These are phyloP conservation scores for Stemphylium lycopersici DNA, from an alignment of 2,329 filamentous ascomycete genomes.

Conservation along the genomic window DNA sequence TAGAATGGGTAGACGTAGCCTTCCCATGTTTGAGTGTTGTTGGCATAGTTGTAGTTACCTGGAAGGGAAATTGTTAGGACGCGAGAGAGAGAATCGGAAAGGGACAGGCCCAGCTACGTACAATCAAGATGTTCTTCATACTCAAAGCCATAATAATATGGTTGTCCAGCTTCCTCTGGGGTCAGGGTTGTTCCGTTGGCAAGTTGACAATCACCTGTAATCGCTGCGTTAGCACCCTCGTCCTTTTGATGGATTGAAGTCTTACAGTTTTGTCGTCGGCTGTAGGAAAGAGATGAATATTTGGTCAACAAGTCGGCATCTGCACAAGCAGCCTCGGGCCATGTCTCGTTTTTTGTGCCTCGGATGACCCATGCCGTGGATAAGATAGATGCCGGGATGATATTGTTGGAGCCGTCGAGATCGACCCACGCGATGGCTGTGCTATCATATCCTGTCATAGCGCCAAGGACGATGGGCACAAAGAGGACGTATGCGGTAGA, in stretches of 20 bases:
- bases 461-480: conserved; percentile 42
- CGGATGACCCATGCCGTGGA: conserved; percentile 1
- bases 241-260: background rate
- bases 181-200: conserved; percentile 27
- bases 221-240: background rate
- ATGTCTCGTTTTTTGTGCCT: conserved; percentile 21
- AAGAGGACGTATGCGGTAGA: conserved; percentile 38
- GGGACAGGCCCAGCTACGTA: background rate
- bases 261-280: background rate
- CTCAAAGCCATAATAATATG: no score
- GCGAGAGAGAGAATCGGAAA: background rate
- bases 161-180: background rate
- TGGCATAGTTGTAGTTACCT: conserved; percentile 17
- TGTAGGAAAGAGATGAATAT: background rate
- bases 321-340: conserved; percentile 16
- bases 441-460: conserved; percentile 49
- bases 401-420: conserved; percentile 31
- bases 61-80: background rate
- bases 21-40: conserved; percentile 15
- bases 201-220: conserved; percentile 28
- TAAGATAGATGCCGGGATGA: conserved; percentile 32
- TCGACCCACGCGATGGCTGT: conserved; percentile 35
- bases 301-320: background rate
- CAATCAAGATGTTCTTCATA: no score
- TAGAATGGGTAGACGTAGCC: background rate